phyloP scores from a whole-genome alignment of 768 basidiomycete genomes.

The Arthromyces matolae region DNA sequence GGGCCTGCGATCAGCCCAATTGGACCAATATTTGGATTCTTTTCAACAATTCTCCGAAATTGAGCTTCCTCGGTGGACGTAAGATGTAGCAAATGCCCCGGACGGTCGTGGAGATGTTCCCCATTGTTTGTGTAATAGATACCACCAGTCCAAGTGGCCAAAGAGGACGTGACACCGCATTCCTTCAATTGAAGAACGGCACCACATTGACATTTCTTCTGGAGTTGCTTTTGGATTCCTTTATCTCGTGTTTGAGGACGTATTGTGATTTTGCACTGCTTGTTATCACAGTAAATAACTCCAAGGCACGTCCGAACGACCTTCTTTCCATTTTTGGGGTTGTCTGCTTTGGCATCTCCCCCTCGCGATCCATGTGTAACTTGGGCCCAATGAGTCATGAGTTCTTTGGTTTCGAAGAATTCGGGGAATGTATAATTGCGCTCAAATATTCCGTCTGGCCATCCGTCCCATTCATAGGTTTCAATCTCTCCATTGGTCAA shows the following conservation, averaged over 20 bases:
- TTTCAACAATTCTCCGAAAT: not conserved
- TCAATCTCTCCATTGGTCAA: not conserved
- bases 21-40: conserved; percentile 11
- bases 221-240: not conserved
- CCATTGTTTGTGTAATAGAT: not conserved
- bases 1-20: conserved; percentile 14
- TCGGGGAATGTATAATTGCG: conserved; percentile 13
- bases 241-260: not conserved
- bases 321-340: not conserved
- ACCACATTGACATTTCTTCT: not conserved
- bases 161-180: not conserved
- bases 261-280: not conserved
- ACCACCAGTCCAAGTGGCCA: conserved; percentile 1
- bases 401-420: conserved; percentile 1
- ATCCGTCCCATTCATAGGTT: conserved; percentile 19
- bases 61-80: not conserved
- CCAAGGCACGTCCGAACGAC: not conserved
- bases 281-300: conserved; percentile 7
- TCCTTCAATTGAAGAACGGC: not conserved
- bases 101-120: conserved; percentile 3
- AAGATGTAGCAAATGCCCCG: conserved; percentile 3
- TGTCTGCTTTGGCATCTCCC: not conserved
- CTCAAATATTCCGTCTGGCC: conserved; percentile 20
- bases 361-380: conserved; percentile 14
- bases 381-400: conserved; percentile 18